A percentile compares a stretch with the other conserved stretches of the same genome.
phyloP scores from a whole-genome alignment of 805 yeast genomes.

The Candida coleopterorum region DNA sequence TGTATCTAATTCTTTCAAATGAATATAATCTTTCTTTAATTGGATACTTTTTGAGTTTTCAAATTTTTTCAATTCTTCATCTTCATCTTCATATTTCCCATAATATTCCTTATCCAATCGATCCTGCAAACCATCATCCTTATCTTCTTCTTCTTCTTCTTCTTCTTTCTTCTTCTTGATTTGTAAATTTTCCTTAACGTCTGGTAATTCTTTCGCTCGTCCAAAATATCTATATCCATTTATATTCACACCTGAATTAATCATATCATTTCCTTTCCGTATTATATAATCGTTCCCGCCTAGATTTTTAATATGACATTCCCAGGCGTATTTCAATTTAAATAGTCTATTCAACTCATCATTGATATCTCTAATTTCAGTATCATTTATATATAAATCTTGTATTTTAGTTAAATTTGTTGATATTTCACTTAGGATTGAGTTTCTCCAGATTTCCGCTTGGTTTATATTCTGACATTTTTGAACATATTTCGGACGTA shows the following conservation, averaged over 20 bases:
- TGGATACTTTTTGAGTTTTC: conserved; percentile 24
- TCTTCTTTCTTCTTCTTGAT: conserved; percentile 6
- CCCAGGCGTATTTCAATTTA: conserved; percentile 75
- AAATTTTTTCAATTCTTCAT: conserved; percentile 15
- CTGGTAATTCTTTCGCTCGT: conserved; percentile 75
- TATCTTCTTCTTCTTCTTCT: conserved; percentile 9
- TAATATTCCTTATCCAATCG: conserved; percentile 34
- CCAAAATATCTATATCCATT: conserved; percentile 76
- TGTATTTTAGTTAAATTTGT: conserved; percentile 56
- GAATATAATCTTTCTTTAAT: conserved; percentile 1
- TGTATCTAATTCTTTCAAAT: conserved; percentile 14
- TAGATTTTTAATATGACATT: conserved; percentile 58
- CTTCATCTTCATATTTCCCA: conserved; percentile 34
- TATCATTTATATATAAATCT: conserved; percentile 51
- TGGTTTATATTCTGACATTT: conserved; percentile 51
- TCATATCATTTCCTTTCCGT: conserved; percentile 18
- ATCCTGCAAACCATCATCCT: conserved; percentile 18
- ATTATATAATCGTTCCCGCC: conserved; percentile 69
- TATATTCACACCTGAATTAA: conserved; percentile 19
- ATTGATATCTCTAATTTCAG: conserved; percentile 65
- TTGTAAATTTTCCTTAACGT: conserved; percentile 49
- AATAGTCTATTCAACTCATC: conserved; percentile 65
- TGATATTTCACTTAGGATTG: conserved; percentile 61
- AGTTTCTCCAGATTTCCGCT: conserved; percentile 67
- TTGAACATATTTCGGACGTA: conserved; percentile 58